Percentiles rank a stretch among this genome's conserved stretches.
phyloP scores from a whole-genome alignment of 441 rosid genomes.

The Breynia disticha region DNA sequence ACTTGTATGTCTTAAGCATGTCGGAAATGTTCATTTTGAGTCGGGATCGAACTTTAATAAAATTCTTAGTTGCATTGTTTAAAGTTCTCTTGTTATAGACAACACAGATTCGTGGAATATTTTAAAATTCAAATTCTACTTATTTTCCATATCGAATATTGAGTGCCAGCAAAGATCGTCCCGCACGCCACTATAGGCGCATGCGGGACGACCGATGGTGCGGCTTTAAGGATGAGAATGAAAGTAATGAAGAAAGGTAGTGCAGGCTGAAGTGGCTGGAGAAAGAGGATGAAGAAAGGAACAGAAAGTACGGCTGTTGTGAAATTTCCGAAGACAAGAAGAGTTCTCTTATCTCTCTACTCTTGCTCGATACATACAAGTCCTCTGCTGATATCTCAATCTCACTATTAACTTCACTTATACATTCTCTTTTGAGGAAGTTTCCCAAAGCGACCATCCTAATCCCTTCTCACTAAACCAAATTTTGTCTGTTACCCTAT shows the following conservation, averaged over 20 bases:
- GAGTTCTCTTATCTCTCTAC: background rate
- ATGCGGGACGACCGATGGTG: too few species aligned
- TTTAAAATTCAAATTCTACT: too few species aligned
- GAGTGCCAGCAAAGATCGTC: too few species aligned
- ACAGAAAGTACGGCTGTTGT: slow-evolving; percentile 17
- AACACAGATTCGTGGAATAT: too few species aligned
- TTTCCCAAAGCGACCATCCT: background rate
- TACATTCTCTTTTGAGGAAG: background rate
- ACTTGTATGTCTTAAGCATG: too few species aligned
- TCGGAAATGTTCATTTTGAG: too few species aligned
- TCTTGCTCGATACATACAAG: background rate
- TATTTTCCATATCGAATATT: too few species aligned
- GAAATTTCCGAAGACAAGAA: slow-evolving; percentile 20
- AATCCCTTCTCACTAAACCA: background rate
- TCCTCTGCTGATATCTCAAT: background rate
- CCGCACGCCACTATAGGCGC: too few species aligned
- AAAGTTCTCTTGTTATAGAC: too few species aligned
- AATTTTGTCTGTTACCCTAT: background rate
- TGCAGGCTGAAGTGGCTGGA: background rate
- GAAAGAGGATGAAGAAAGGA: slow-evolving; percentile 3
- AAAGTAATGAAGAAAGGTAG: background rate
- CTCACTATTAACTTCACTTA: background rate
- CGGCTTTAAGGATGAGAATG: background rate
- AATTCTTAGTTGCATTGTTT: too few species aligned
- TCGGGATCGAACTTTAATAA: too few species aligned